Percentiles rank a stretch among this genome's conserved stretches.
Evolutionary conservation across 257 asterid species (phyloP).

Genomic region (Eustoma russellianum): DNA sequence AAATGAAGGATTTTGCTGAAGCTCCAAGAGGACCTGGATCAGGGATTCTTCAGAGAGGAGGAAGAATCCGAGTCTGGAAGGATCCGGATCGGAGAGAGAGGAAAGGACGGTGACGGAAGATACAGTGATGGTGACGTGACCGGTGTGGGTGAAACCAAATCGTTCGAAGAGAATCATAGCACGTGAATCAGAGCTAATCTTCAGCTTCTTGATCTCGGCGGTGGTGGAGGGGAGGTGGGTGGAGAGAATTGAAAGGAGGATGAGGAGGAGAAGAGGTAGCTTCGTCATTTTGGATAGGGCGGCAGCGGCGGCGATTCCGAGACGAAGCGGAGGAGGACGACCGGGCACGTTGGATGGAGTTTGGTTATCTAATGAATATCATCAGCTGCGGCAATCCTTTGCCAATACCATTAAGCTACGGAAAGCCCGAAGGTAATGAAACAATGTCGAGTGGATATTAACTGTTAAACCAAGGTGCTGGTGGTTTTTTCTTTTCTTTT

Average conservation of each 20-base stretch:
- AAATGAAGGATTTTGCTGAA: constrained; percentile 54
- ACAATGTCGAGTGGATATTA: constrained; percentile 1
- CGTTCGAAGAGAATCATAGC: constrained; percentile 88
- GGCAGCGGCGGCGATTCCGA: not conserved
- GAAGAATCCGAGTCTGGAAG: constrained; percentile 67
- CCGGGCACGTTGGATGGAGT: not conserved
- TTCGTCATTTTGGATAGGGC: constrained; percentile 41
- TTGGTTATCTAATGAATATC: too few relatives aligned
- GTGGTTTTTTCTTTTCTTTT: not conserved
- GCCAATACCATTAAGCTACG: not conserved
- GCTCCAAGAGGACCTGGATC: constrained; percentile 70
- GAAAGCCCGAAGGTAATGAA: not conserved
- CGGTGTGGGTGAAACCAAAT: constrained; percentile 86
- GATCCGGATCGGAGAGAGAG: constrained; percentile 33
- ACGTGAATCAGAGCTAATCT: constrained; percentile 54
- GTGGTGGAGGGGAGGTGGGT: constrained; percentile 27
- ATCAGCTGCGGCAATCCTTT: too few relatives aligned
- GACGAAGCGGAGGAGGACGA: not conserved
- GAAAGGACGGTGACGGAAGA: constrained; percentile 63
- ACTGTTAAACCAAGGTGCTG: not conserved
- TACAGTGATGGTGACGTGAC: constrained; percentile 56
- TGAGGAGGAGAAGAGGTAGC: constrained; percentile 13
- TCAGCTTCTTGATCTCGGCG: constrained; percentile 72
- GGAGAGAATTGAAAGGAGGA: constrained; percentile 27
- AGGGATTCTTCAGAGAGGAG: constrained; percentile 73